Evolutionary conservation across 176 grass and related monocot species (phyloP).

Genomic region (Oryza glaberrima): DNA sequence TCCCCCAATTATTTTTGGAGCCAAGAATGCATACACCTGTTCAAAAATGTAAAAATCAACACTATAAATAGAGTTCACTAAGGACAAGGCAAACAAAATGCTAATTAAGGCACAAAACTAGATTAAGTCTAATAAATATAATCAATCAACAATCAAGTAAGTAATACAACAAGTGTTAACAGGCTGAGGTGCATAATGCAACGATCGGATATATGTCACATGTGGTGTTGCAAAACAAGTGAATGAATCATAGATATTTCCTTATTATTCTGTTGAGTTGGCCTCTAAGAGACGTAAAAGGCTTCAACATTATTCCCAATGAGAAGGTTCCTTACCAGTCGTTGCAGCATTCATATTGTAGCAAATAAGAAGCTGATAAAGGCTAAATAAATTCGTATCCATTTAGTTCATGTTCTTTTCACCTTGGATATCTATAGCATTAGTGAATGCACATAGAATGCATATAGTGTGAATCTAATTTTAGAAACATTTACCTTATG

Average conservation of each 20-base stretch:
- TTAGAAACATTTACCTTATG: constrained; percentile 67
- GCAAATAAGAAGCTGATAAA: constrained; percentile 2
- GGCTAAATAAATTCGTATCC: not conserved
- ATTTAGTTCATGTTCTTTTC: not conserved
- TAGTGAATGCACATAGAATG: not conserved
- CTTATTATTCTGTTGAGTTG: not conserved
- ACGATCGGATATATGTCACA: not conserved
- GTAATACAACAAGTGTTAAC: constrained; percentile 17
- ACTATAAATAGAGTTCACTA: not conserved
- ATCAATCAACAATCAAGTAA: not conserved
- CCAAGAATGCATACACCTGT: constrained; percentile 83
- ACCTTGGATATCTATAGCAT: not conserved
- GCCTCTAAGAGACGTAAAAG: not conserved
- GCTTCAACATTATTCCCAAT: not conserved
- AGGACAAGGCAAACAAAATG: constrained; percentile 17
- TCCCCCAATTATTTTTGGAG: constrained; percentile 96
- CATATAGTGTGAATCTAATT: not conserved
- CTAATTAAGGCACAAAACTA: not conserved
- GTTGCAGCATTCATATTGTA: constrained; percentile 7
- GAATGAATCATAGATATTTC: not conserved
- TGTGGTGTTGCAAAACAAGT: not conserved
- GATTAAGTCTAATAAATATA: not conserved
- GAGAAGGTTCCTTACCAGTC: not conserved
- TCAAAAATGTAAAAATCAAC: constrained; percentile 27
- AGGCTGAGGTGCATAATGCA: not conserved